phyloP scores from a whole-genome alignment of 192 early-diverging fungal genomes.

The Coemansia sp. region DNA sequence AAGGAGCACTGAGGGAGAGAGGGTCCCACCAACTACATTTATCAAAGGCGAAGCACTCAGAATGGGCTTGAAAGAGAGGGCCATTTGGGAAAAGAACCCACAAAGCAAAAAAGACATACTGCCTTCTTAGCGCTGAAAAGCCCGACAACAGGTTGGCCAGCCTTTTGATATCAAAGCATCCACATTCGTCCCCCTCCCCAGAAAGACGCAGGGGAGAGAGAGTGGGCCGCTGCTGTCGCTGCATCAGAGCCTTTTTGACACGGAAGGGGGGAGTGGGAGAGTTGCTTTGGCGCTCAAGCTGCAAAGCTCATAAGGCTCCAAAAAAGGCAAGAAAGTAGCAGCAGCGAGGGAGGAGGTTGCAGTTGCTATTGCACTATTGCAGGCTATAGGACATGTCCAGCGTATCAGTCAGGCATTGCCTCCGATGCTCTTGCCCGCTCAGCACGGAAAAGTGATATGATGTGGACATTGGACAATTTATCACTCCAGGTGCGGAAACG shows the following conservation, averaged over 20 bases:
- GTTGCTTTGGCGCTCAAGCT: not conserved
- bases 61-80: conserved; percentile 1
- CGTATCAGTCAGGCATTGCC: not conserved
- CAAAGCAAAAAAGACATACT: not conserved
- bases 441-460: not conserved
- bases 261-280: not conserved
- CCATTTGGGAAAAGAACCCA: not conserved
- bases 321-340: not conserved
- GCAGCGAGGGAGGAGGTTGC: not conserved
- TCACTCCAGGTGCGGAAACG: conserved; percentile 4
- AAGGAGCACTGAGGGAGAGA: not conserved
- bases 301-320: not conserved
- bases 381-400: not conserved
- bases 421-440: not conserved
- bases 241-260: conserved; percentile 6
- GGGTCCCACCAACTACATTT: conserved; percentile 1
- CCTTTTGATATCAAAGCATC: conserved; percentile 4
- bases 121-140: not conserved
- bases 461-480: not conserved
- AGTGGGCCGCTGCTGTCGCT: not conserved
- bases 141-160: not conserved
- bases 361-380: conserved; percentile 2
- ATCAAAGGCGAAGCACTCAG: conserved; percentile 1
- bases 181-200: not conserved
- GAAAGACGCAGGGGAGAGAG: not conserved